Percentiles rank a stretch among this genome's conserved stretches.
Evolutionary conservation across 2,329 filamentous ascomycete genomes (phyloP).

Genomic region (Fusarium siculi): DNA sequence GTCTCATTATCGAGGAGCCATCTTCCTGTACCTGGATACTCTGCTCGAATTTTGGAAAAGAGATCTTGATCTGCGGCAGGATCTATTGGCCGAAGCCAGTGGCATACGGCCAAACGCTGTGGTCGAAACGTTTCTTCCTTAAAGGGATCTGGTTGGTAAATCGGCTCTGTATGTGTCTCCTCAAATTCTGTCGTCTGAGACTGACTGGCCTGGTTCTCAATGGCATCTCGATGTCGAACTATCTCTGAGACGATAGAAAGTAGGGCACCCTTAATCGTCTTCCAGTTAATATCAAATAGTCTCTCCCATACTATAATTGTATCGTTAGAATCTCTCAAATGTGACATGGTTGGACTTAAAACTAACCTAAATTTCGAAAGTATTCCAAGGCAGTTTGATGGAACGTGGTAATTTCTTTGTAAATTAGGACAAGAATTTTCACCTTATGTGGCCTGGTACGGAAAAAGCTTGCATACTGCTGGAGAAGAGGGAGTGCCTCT

Average conservation of each 20-base stretch:
- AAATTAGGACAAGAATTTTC: fast-evolving
- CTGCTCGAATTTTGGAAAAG: neutral
- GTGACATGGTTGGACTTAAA: fast-evolving
- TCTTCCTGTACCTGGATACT: fast-evolving
- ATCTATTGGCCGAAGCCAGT: neutral
- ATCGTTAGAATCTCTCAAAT: fast-evolving
- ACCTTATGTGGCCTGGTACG: neutral
- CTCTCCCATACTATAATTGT: fast-evolving
- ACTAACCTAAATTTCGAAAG: neutral
- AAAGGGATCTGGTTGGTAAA: fast-evolving
- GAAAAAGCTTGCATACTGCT: neutral
- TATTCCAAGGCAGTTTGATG: fast-evolving
- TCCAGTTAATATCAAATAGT: neutral
- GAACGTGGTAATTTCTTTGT: fast-evolving
- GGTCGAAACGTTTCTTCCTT: fast-evolving
- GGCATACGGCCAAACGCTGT: neutral
- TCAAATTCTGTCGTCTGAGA: fast-evolving
- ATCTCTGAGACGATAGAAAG: fast-evolving
- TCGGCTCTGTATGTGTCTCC: neutral
- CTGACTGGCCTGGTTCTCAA: neutral
- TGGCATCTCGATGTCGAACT: neutral
- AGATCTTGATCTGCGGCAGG: neutral
- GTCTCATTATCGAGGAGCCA: fast-evolving
- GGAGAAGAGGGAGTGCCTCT: neutral
- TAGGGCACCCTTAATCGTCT: fast-evolving